Evolutionary conservation across 495 filamentous ascomycete species (phyloP).

Genomic region (Staphylotrichum longicolle): DNA sequence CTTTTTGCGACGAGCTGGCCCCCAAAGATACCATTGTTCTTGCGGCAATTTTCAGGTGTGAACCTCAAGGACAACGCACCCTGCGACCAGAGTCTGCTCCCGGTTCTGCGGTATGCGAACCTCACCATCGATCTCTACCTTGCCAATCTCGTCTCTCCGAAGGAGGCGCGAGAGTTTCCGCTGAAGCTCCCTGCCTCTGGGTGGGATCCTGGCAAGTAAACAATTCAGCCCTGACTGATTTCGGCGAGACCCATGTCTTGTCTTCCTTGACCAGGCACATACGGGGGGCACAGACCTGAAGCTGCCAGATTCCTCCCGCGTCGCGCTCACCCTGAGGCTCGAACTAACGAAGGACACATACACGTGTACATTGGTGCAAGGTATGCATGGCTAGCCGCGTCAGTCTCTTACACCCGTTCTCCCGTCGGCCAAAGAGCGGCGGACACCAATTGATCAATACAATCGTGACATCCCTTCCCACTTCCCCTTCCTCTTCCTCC

Average conservation of each 20-base stretch:
- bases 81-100: conserved; percentile 48
- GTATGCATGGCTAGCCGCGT: conserved; percentile 39
- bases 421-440: too few species aligned
- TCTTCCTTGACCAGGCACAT: conserved; percentile 75
- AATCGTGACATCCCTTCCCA: neutral
- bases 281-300: conserved; percentile 73
- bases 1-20: conserved; percentile 4
- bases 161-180: conserved; percentile 62
- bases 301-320: conserved; percentile 57
- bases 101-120: conserved; percentile 52
- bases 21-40: conserved; percentile 34
- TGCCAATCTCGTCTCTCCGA: conserved; percentile 60
- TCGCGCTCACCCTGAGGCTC: conserved; percentile 67
- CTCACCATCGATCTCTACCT: conserved; percentile 62
- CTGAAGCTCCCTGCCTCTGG: conserved; percentile 65
- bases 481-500: neutral
- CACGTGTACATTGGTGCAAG: conserved; percentile 60
- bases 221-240: conserved; percentile 55
- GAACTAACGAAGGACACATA: conserved; percentile 62
- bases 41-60: conserved; percentile 52
- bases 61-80: conserved; percentile 57
- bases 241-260: conserved; percentile 70
- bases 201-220: conserved; percentile 61
- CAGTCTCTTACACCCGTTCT: too few species aligned
- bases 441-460: too few species aligned